A percentile compares a stretch with the other conserved stretches of the same genome.
Conservation (phyloP, 306 rosid genomes). For the Vicia sativa region DNA sequence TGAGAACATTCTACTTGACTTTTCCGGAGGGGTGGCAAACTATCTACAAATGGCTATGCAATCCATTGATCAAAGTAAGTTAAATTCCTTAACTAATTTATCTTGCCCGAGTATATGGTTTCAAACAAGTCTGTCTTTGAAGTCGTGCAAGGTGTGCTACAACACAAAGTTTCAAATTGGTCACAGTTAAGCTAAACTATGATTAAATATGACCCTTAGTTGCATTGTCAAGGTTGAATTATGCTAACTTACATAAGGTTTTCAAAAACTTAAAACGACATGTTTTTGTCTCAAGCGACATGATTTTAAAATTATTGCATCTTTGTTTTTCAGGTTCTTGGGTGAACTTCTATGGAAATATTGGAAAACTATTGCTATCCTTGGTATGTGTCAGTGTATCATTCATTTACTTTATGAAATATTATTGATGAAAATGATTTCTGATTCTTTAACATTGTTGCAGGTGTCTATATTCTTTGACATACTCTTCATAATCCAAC, state of each 20-base stretch:
- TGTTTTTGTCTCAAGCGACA: not conserved
- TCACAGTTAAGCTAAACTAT: too few species aligned
- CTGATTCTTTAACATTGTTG: not conserved
- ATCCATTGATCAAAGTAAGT: conserved; percentile 84
- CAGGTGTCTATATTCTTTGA: conserved; percentile 84
- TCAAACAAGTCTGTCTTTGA: not conserved
- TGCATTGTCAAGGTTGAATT: too few species aligned
- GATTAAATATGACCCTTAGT: too few species aligned
- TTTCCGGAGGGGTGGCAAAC: conserved; percentile 73
- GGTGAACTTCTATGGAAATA: conserved; percentile 85
- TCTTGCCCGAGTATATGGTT: not conserved
- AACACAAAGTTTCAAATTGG: too few species aligned
- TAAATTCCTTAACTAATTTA: conserved; percentile 3
- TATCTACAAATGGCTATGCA: conserved; percentile 81
- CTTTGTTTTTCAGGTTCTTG: conserved; percentile 68
- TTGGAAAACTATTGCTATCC: conserved; percentile 78
- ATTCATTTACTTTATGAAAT: conserved; percentile 1
- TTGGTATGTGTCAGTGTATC: conserved; percentile 54
- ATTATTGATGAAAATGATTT: not conserved
- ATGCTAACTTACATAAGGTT: too few species aligned
- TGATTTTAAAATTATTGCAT: conserved; percentile 19
- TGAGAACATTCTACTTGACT: conserved; percentile 74
- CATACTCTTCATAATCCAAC: conserved; percentile 73
- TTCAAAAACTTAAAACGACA: too few species aligned
- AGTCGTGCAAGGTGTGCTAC: too few species aligned